These are phyloP conservation scores for Penicillium sumatraense DNA, from an alignment of 2,329 filamentous ascomycete species.

Conservation along the genomic window DNA sequence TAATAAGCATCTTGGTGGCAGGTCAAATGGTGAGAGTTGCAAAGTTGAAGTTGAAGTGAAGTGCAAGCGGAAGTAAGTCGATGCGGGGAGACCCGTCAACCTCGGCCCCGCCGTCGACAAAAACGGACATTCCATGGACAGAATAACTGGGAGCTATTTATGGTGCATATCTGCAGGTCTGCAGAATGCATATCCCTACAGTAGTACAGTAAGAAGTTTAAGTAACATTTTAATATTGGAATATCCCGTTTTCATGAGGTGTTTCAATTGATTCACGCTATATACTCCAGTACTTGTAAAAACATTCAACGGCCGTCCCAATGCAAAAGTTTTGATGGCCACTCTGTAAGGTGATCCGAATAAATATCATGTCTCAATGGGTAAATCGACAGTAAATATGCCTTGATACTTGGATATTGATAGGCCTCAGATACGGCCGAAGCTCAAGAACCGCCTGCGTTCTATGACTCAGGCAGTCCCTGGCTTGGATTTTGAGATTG, in stretches of 20 bases:
- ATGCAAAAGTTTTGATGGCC: background rate
- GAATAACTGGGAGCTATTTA: background rate
- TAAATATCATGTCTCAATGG: background rate
- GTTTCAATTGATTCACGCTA: background rate
- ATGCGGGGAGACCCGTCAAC: slow-evolving; percentile 30
- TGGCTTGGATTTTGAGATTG: slow-evolving; percentile 39
- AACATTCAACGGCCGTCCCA: background rate
- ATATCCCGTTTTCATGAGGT: background rate
- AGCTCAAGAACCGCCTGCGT: too few species aligned
- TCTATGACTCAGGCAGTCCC: slow-evolving; percentile 36
- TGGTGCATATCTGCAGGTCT: too few species aligned
- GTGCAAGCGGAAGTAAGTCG: background rate
- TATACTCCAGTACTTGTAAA: slow-evolving; percentile 3
- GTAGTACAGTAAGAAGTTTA: too few species aligned
- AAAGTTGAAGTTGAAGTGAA: background rate
- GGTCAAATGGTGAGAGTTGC: background rate
- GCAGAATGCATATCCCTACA: too few species aligned
- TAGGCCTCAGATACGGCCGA: too few species aligned
- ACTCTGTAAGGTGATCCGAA: background rate
- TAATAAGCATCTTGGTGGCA: slow-evolving; percentile 78
- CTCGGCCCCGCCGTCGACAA: slow-evolving; percentile 32
- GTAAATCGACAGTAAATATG: background rate
- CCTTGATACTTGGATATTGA: too few species aligned
- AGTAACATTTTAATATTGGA: too few species aligned
- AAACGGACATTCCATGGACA: too few species aligned